Conservation (phyloP, 2,329 filamentous ascomycete genomes). For the Elsinoe batatas region DNA sequence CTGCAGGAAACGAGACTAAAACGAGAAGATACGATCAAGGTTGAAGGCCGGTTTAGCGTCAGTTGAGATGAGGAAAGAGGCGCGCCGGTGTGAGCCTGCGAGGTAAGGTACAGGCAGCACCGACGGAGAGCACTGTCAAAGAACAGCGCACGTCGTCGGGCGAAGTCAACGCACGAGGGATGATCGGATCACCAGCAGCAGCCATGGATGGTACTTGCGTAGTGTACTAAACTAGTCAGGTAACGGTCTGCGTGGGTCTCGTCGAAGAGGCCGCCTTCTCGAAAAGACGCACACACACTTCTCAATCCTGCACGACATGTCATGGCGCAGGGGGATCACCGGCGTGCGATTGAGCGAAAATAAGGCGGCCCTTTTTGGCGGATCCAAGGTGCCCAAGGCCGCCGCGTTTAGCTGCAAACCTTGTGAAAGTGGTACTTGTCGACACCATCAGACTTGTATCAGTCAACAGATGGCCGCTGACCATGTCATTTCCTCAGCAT, state of each 20-base stretch:
- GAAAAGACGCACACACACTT: neutral
- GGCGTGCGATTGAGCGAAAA: neutral
- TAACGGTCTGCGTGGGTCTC: neutral
- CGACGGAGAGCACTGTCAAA: neutral
- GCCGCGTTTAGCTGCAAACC: neutral
- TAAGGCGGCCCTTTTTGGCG: neutral
- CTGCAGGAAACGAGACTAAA: neutral
- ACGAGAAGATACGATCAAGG: neutral
- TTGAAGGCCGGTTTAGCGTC: neutral
- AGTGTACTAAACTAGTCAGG: neutral
- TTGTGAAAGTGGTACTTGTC: neutral
- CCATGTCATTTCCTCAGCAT: too few species aligned
- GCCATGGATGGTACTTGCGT: too few species aligned
- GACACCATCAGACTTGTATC: neutral
- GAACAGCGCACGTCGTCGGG: neutral
- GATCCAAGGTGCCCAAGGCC: neutral
- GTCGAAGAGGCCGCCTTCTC: neutral
- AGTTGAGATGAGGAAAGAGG: constrained; percentile 5
- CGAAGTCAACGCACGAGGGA: neutral
- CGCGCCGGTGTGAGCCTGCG: neutral
- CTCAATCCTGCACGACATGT: neutral
- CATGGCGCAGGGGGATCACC: neutral
- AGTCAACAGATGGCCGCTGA: too few species aligned
- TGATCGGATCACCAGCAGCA: neutral
- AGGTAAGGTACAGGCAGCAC: neutral